phyloP scores from a whole-genome alignment of 2,329 filamentous ascomycete genomes.

The Aspergillus fumigatus region DNA sequence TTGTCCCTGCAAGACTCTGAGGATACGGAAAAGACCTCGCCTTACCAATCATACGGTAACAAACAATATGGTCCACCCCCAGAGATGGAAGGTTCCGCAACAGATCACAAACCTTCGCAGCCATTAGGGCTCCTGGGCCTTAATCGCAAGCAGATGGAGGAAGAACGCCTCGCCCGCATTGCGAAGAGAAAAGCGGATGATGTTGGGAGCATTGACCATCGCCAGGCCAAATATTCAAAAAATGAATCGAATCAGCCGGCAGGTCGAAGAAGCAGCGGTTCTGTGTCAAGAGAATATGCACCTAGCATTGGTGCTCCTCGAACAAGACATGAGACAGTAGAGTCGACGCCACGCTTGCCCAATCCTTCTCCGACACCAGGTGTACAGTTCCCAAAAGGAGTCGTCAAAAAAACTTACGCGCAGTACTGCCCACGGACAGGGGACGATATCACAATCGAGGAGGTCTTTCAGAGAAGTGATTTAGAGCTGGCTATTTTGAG shows the following conservation, averaged over 20 bases:
- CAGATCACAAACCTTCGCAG: neutral
- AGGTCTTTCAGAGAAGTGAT: slow-evolving; percentile 69
- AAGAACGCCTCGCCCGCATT: slow-evolving; percentile 69
- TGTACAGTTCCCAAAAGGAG: slow-evolving; percentile 54
- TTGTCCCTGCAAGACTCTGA: slow-evolving; percentile 27
- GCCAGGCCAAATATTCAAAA: slow-evolving; percentile 21
- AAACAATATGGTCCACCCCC: neutral
- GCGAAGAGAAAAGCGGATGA: slow-evolving; percentile 53
- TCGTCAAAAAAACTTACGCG: slow-evolving; percentile 78
- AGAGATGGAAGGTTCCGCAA: neutral
- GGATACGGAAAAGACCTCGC: slow-evolving; percentile 5
- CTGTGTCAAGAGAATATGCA: neutral
- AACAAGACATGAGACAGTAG: neutral
- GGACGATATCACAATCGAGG: slow-evolving; percentile 82
- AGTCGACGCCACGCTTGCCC: neutral
- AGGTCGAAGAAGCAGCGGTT: slow-evolving; percentile 1
- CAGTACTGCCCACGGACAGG: slow-evolving; percentile 55
- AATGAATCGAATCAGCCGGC: slow-evolving; percentile 4
- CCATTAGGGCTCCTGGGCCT: slow-evolving; percentile 49
- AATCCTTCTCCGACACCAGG: slow-evolving; percentile 17
- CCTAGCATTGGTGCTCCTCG: neutral
- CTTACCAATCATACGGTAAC: neutral
- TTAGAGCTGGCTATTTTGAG: slow-evolving; percentile 77
- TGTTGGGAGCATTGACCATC: slow-evolving; percentile 25
- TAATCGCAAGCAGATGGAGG: slow-evolving; percentile 79